A percentile compares a stretch with the other conserved stretches of the same genome.
Conservation (phyloP, 768 basidiomycete species). For the Mycena floridula region DNA sequence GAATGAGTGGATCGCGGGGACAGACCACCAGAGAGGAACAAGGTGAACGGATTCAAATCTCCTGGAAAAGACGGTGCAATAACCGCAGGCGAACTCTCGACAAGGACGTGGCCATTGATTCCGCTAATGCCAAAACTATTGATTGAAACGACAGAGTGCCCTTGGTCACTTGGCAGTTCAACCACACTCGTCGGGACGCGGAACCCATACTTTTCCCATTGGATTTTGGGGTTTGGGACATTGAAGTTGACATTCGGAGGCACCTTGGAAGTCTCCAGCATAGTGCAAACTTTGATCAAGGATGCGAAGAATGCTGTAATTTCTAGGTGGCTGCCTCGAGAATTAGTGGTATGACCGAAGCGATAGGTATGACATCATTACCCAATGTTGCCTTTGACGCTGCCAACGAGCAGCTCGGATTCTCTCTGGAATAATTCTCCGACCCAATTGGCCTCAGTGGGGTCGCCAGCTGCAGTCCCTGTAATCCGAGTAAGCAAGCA, state of each 20-base stretch:
- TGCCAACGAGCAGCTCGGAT: constrained; percentile 28
- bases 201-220: constrained; percentile 31
- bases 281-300: constrained; percentile 34
- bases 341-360: too few species aligned
- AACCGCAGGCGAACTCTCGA: constrained; percentile 25
- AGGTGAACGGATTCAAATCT: background rate
- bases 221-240: constrained; percentile 29
- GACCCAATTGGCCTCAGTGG: constrained; percentile 44
- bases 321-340: constrained; percentile 33
- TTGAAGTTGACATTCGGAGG: constrained; percentile 35
- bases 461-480: constrained; percentile 41
- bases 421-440: background rate
- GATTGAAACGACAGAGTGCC: constrained; percentile 30
- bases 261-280: constrained; percentile 27
- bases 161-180: constrained; percentile 16
- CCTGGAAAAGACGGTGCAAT: background rate
- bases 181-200: constrained; percentile 23
- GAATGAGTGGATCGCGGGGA: constrained; percentile 24
- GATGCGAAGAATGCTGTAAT: constrained; percentile 39
- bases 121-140: constrained; percentile 40
- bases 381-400: constrained; percentile 43
- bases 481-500: background rate
- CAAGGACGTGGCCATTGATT: constrained; percentile 33
- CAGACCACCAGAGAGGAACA: constrained; percentile 26
- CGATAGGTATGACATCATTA: constrained; percentile 8